A percentile compares a stretch with the other conserved stretches of the same genome.
Evolutionary conservation across 306 rosid species (phyloP).

Genomic region (Quercus berberidifolia): DNA sequence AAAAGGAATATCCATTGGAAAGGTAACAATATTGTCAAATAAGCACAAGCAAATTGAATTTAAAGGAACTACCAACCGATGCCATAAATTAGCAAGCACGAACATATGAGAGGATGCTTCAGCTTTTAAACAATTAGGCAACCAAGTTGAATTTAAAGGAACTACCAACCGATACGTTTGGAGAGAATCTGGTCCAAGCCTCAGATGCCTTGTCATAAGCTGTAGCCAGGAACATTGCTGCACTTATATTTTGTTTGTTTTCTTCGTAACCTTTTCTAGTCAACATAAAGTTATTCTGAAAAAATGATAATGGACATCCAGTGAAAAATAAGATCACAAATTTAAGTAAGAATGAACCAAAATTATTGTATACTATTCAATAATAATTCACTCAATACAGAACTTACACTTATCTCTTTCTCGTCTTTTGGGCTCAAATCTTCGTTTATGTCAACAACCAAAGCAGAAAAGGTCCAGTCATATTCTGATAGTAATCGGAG

Average conservation of each 20-base stretch:
- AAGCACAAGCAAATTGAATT: not conserved
- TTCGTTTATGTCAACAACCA: constrained; percentile 79
- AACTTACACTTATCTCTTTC: constrained; percentile 80
- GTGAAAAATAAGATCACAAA: not conserved
- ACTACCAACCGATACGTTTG: constrained; percentile 53
- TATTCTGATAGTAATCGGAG: constrained; percentile 66
- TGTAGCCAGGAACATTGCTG: constrained; percentile 80
- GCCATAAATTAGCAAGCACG: not conserved
- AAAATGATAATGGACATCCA: constrained; percentile 2
- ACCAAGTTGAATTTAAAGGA: constrained; percentile 17
- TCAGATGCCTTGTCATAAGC: constrained; percentile 79
- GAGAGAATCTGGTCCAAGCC: constrained; percentile 85
- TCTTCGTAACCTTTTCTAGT: constrained; percentile 61
- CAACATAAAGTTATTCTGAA: constrained; percentile 64
- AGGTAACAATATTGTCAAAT: too few species aligned
- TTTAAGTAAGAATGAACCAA: not conserved
- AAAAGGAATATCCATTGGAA: not conserved
- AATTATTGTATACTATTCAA: not conserved
- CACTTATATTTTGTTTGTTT: constrained; percentile 38
- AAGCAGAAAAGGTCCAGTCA: constrained; percentile 80
- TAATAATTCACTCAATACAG: constrained; percentile 7
- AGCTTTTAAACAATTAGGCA: not conserved
- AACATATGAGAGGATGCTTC: not conserved
- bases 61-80: not conserved
- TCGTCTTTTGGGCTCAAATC: constrained; percentile 48